Conservation (phyloP, 495 filamentous ascomycete species). For the Penicillium malachiteum region DNA sequence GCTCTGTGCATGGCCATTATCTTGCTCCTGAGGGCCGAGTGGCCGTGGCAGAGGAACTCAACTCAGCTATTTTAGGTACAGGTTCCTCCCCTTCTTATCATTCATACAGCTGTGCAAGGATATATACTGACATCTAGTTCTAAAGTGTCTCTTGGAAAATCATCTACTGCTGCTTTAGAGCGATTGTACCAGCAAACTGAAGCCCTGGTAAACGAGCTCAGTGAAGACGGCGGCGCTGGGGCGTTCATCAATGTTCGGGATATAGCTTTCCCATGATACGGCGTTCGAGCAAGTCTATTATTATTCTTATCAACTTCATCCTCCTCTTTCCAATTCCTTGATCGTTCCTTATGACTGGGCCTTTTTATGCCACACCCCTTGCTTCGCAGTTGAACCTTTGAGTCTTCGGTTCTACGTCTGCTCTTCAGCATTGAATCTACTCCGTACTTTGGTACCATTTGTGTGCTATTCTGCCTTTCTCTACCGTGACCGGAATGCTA, state of each 20-base stretch:
- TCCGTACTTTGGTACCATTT: background rate
- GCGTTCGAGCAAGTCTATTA: background rate
- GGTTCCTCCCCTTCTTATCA: conserved; percentile 12
- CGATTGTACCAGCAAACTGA: conserved; percentile 83
- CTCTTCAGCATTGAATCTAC: background rate
- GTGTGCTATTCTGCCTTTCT: background rate
- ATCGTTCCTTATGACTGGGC: conserved; percentile 3
- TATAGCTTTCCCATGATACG: conserved; percentile 52
- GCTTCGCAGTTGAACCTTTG: background rate
- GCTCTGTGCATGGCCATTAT: conserved; percentile 71
- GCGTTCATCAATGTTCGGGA: conserved; percentile 81
- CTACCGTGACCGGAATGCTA: conserved; percentile 8
- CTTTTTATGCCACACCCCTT: conserved; percentile 9
- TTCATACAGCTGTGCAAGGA: background rate
- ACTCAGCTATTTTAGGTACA: conserved; percentile 86
- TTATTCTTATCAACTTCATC: too few species aligned
- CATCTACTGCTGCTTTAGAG: conserved; percentile 82
- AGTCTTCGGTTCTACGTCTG: background rate
- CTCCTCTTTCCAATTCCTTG: too few species aligned
- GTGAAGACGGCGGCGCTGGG: conserved; percentile 78
- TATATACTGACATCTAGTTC: background rate
- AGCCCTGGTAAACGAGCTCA: conserved; percentile 77
- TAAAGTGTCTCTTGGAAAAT: conserved; percentile 72
- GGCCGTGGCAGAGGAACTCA: conserved; percentile 88
- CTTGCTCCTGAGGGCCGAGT: conserved; percentile 73